phyloP scores from a whole-genome alignment of 768 basidiomycete species.

The Tephrocybe sp. region DNA sequence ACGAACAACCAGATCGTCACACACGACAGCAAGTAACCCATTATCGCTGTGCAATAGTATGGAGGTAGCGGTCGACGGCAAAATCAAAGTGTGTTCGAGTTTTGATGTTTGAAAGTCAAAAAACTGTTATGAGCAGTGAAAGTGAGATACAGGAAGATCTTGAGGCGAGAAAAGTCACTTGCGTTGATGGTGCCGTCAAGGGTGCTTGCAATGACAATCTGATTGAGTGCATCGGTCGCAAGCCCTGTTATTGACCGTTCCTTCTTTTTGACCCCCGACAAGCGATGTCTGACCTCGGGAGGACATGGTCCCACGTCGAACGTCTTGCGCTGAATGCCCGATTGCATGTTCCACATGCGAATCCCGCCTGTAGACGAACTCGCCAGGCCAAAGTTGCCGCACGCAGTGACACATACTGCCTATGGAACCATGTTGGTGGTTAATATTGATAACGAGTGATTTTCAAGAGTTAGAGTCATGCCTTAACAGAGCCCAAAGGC shows the following conservation, averaged over 20 bases:
- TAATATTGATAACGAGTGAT: neutral
- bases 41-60: conserved; percentile 82
- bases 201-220: conserved; percentile 78
- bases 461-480: conserved; percentile 27
- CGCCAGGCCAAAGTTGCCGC: conserved; percentile 93
- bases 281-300: conserved; percentile 46
- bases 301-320: conserved; percentile 72
- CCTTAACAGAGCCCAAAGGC: conserved; percentile 69
- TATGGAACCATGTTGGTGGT: conserved; percentile 23
- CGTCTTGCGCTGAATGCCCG: conserved; percentile 79
- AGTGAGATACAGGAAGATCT: conserved; percentile 4
- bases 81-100: conserved; percentile 61
- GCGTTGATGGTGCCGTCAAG: conserved; percentile 90
- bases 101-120: conserved; percentile 93
- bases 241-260: conserved; percentile 76
- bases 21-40: conserved; percentile 77
- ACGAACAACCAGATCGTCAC: conserved; percentile 85
- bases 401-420: conserved; percentile 89
- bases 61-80: conserved; percentile 71
- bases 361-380: conserved; percentile 81
- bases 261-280: conserved; percentile 38
- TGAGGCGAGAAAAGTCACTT: conserved; percentile 26
- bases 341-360: conserved; percentile 96
- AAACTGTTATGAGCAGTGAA: conserved; percentile 55
- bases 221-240: conserved; percentile 84